Evolutionary conservation across 306 rosid genomes (phyloP).

Genomic region (Cicer pinnatifidum): DNA sequence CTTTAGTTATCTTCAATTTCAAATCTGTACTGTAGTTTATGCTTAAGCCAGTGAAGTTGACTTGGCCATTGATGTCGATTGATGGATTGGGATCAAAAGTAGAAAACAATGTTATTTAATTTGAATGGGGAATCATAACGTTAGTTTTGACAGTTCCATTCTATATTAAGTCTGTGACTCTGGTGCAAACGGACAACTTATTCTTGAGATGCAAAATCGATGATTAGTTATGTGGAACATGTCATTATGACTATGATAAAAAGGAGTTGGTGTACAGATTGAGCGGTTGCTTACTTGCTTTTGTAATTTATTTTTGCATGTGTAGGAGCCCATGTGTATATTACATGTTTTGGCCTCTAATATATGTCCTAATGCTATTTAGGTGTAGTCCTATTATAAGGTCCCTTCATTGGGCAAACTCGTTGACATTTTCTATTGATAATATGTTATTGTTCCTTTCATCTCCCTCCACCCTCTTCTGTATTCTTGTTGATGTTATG

Average conservation of each 20-base stretch:
- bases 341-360: conserved; percentile 24
- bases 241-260: conserved; percentile 15
- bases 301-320: not conserved
- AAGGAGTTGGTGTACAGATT: not conserved
- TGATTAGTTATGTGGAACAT: not conserved
- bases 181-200: not conserved
- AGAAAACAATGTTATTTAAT: not conserved
- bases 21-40: not conserved
- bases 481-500: not conserved
- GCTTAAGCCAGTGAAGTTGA: conserved; percentile 16
- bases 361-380: conserved; percentile 21
- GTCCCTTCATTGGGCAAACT: conserved; percentile 5
- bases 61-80: not conserved
- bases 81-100: not conserved
- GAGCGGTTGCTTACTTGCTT: conserved; percentile 21
- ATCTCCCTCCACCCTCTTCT: not conserved
- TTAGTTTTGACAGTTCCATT: not conserved
- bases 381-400: conserved; percentile 5
- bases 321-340: not conserved
- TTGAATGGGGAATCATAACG: not conserved
- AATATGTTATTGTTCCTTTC: not conserved
- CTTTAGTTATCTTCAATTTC: not conserved
- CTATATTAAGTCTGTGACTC: not conserved
- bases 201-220: conserved; percentile 26
- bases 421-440: conserved; percentile 17